These are phyloP conservation scores for Aureobasidium sp. DNA, from an alignment of 2,329 filamentous ascomycete species.

Conservation along the genomic window DNA sequence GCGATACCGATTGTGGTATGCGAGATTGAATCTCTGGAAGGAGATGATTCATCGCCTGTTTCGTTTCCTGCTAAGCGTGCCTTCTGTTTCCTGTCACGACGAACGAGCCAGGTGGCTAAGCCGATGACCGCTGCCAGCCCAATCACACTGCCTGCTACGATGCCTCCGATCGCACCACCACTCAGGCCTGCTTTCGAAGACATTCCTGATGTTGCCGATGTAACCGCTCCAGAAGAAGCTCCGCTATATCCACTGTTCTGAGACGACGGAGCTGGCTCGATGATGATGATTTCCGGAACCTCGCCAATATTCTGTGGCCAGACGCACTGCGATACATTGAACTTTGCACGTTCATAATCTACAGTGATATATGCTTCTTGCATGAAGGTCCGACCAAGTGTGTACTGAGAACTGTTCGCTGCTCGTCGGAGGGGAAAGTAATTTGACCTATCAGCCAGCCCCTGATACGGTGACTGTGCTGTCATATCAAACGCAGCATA, in stretches of 20 bases:
- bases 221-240: not conserved
- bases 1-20: constrained; percentile 9
- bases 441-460: constrained; percentile 50
- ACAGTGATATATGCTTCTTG: constrained; percentile 56
- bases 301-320: constrained; percentile 23
- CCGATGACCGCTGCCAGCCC: constrained; percentile 19
- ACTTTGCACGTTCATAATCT: constrained; percentile 42
- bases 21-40: constrained; percentile 8
- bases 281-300: constrained; percentile 24
- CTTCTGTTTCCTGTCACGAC: constrained; percentile 17
- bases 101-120: constrained; percentile 29
- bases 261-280: constrained; percentile 18
- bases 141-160: constrained; percentile 36
- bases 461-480: constrained; percentile 42
- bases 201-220: not conserved
- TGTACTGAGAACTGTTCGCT: constrained; percentile 47
- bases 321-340: constrained; percentile 37
- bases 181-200: constrained; percentile 20
- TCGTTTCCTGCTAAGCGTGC: constrained; percentile 1
- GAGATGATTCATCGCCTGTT: constrained; percentile 14
- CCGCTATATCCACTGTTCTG: constrained; percentile 9
- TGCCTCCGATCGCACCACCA: constrained; percentile 38
- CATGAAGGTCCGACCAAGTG: constrained; percentile 61
- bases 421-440: constrained; percentile 63
- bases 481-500: constrained; percentile 45